Base-by-base conservation (phyloP, 2,329 filamentous ascomycete genomes). In the Penicillium digitatum region DNA sequence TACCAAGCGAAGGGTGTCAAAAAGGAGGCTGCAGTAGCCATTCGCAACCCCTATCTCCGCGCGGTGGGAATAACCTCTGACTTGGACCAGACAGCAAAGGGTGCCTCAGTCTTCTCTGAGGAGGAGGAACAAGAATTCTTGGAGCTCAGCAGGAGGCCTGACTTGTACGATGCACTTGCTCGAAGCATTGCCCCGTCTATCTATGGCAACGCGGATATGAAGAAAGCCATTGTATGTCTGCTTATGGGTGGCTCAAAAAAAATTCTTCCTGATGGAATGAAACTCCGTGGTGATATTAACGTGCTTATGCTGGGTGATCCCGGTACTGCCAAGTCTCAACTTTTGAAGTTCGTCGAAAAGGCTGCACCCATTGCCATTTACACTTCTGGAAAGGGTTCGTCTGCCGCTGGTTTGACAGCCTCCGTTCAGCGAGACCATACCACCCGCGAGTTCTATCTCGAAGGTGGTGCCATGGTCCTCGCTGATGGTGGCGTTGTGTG, bases 381-480 rank as follows among this genome's bases (percentile, higher is more conserved):
- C 78, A 99, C 94, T 0, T 99, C 94, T 5, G 94, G 94, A 65
- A 99, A 99, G 75, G 94, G 94, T 63, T 97, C 94, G 1, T 97
- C 93, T 1, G 94, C 94, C 18, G 94, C 94, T 44, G 94, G 94
- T 92, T 79, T 99, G 61, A 99, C 94, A 18, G 94, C 94, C 0
- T 97, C 94, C 0, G 94, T 99, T 1, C 94, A 99, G 66, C 86
- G 94, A 55, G 94, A 99, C 68, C 87, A 89, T 14, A 88, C 87
- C 14, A 96, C 93, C 0, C 84, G 94, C 48, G 94, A 99, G 72
- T 99, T 99, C 74, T 99, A 97, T 68, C 85, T 99, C 0, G 94
- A 99, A 79, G 94, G 94, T 44, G 94, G 94, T 75, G 94, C 94
- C 31, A 97, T 99, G 94, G 94, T 99, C 3, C 84, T 99, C 18